Base-by-base conservation (phyloP, 108 stramenopile species). In the Fragilaria crotonensis region DNA sequence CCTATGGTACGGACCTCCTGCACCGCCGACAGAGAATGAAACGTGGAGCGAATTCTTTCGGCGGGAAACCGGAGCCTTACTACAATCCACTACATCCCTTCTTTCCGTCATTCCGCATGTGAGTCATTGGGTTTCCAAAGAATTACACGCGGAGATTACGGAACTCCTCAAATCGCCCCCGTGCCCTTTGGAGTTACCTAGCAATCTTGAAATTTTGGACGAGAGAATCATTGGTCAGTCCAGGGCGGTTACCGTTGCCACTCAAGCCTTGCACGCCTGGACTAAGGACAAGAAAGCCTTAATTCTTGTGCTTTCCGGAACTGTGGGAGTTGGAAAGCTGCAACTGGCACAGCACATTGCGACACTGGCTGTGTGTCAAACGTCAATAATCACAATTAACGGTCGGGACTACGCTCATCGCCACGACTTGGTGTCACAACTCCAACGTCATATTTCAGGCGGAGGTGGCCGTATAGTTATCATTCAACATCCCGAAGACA, bases 321-420 rank as follows among this genome's bases (percentile, higher is more conserved):
- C 9, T 2, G 27, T 18, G 23, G 51, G 51, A n/a, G 51, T 52
- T n/a, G 51, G 51, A 18, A 52, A 52, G 9, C 23, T 52, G 51
- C 26, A 52, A 28, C 18, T 52, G 51, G 51, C 51, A 46, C 19
- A 46, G 22, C 45, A 46, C 19, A 46, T 46, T 21, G 19, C 45
- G 2, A 46, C n/a, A n/a, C n/a, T n/a, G n/a, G n/a, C n/a, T n/a
- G n/a, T n/a, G n/a, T n/a, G n/a, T n/a, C n/a, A n/a, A n/a, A n/a
- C n/a, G n/a, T n/a, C n/a, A n/a, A n/a, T n/a, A n/a, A n/a, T n/a
- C n/a, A n/a, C n/a, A n/a, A n/a, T n/a, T n/a, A n/a, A n/a, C n/a
- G n/a, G n/a, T n/a, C n/a, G n/a, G n/a, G n/a, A n/a, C n/a, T n/a
- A n/a, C n/a, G n/a, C n/a, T n/a, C n/a, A n/a, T n/a, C n/a, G n/a